A percentile compares a stretch with the other conserved stretches of the same genome.
Evolutionary conservation across 2,329 filamentous ascomycete genomes (phyloP).

Genomic region (Onygenales sp.): DNA sequence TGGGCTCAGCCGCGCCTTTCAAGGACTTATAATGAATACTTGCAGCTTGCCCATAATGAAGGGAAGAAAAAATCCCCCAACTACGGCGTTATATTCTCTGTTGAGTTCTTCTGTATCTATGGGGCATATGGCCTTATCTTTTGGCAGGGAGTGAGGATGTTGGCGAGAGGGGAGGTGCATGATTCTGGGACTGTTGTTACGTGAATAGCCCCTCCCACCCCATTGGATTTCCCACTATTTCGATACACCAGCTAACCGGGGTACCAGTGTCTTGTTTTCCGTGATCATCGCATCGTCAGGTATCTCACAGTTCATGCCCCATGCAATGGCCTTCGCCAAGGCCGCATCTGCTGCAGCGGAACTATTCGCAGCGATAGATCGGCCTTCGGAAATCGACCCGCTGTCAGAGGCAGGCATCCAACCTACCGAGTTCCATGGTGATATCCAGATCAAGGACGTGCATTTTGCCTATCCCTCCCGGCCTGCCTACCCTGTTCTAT

Average conservation of each 20-base stretch:
- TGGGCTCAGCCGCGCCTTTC: constrained; percentile 36
- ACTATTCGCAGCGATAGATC: constrained; percentile 34
- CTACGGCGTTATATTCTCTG: constrained; percentile 21
- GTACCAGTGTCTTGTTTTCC: constrained; percentile 17
- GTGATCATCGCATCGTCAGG: constrained; percentile 30
- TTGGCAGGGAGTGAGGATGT: constrained; percentile 24
- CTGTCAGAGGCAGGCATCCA: constrained; percentile 17
- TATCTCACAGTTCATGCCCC: constrained; percentile 30
- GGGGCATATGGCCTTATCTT: constrained; percentile 24
- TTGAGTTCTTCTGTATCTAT: constrained; percentile 23
- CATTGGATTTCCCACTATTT: not conserved
- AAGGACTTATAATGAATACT: constrained; percentile 33
- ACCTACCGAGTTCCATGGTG: constrained; percentile 18
- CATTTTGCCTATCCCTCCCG: constrained; percentile 39
- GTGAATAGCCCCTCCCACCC: constrained; percentile 9
- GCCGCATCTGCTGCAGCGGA: constrained; percentile 30
- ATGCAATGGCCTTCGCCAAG: constrained; percentile 33
- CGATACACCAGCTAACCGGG: constrained; percentile 1
- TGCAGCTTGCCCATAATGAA: constrained; percentile 28
- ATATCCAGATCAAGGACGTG: constrained; percentile 34
- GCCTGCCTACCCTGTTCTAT: constrained; percentile 33
- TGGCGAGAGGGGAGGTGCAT: constrained; percentile 15
- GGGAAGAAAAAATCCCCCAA: constrained; percentile 20
- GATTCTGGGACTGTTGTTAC: constrained; percentile 19
- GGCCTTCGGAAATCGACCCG: constrained; percentile 30